Evolutionary conservation across 768 basidiomycete species (phyloP), one percentile per base, ranked within the genome.

Genomic region (Termitomyces sp.): DNA sequence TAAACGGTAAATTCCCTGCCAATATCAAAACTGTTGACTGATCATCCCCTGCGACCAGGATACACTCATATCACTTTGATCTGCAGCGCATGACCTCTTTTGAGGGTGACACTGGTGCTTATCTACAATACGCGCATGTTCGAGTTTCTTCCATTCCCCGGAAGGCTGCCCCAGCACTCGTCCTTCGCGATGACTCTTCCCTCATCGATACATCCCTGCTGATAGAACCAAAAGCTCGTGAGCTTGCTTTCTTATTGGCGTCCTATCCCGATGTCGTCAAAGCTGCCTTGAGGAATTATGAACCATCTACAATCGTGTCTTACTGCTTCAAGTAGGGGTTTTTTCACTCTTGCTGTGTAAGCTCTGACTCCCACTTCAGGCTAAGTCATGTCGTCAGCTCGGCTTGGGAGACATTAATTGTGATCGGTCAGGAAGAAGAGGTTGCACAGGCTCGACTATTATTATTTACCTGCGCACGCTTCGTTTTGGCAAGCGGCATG

Each of bases 71-170:
- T 75, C 87, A 82, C 2, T 98, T 96, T 76, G 90, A 93, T 72
- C 91, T 91, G 87, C 84, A 91, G 62, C 85, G 94, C 45, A 95
- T 96, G 91, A 83, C 87, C 53, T 93, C 92, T 27, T 96, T 95
- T 71, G 93, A 96, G 70, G 95, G 95, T 42, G 95, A 97, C 73
- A 95, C 93, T 0, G 93, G 92, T 2, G 91, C 94, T 0, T 97
- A 96, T 75, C 83, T 98, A 32, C 95, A 96, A 76, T 97, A 97
- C 71, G 92, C 93, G 0, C 95, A 97, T 75, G 93, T 94, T 64
- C 91, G 95, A n/a, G 78, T 98, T 30, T 82, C 88, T 10, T 96
- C 94, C 13, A 48, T 60, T 18, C 37, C 59, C n/a, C 40, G 54
- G 18, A 60, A 56, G 37, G 59, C 55, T 27, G 59, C 59, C 10